These are phyloP conservation scores for Aspergillus fumigatiaffinis DNA, from an alignment of 2,329 filamentous ascomycete genomes.

Conservation along the genomic window DNA sequence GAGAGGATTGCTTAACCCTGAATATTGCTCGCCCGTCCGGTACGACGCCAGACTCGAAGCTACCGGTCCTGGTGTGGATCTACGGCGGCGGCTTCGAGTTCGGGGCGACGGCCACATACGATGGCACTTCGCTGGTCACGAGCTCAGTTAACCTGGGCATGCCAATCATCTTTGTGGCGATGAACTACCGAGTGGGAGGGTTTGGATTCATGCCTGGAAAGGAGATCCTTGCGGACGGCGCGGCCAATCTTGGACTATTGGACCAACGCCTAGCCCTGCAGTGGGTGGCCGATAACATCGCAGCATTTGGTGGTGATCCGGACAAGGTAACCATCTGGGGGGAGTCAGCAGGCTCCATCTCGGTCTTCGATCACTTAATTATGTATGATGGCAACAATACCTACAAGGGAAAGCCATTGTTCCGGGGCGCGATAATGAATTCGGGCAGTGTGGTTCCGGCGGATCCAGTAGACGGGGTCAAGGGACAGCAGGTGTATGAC, in stretches of 20 bases:
- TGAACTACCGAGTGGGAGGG: constrained; percentile 73
- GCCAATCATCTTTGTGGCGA: constrained; percentile 69
- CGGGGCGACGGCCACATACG: constrained; percentile 46
- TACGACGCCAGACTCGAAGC: constrained; percentile 50
- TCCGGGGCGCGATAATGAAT: constrained; percentile 75
- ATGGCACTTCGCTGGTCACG: constrained; percentile 31
- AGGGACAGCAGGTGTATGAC: constrained; percentile 57
- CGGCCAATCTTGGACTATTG: constrained; percentile 66
- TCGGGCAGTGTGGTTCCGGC: constrained; percentile 62
- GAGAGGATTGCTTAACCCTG: constrained; percentile 63
- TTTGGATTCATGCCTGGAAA: constrained; percentile 71
- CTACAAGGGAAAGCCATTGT: constrained; percentile 71
- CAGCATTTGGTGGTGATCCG: constrained; percentile 72
- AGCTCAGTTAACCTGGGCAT: constrained; percentile 49
- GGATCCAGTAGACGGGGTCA: constrained; percentile 60
- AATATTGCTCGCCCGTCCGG: constrained; percentile 58
- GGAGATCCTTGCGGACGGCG: constrained; percentile 64
- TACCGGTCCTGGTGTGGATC: constrained; percentile 69
- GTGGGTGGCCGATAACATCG: constrained; percentile 76
- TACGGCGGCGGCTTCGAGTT: constrained; percentile 56
- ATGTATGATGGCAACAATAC: constrained; percentile 68
- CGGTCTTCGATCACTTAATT: constrained; percentile 71
- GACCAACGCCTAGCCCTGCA: constrained; percentile 70
- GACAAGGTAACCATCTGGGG: constrained; percentile 75
- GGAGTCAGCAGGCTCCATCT: constrained; percentile 67